Evolutionary conservation across 352 stramenopile genomes (phyloP), one percentile per base, ranked within the genome.

Genomic region (Globisporangium acanthophoron): DNA sequence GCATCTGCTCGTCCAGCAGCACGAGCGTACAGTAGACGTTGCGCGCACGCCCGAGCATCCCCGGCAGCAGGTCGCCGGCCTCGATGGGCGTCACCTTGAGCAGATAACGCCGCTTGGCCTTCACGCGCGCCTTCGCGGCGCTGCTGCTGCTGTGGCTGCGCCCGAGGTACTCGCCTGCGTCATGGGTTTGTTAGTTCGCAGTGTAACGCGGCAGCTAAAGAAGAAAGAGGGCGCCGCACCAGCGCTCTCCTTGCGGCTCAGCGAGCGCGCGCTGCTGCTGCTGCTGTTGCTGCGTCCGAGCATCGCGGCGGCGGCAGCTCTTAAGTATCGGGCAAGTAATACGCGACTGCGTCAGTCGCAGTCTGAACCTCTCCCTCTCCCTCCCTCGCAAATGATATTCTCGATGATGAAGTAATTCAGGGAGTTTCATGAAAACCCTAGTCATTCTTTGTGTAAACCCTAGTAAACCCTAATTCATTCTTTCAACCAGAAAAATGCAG

Each of bases 31-130:
- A 94, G 71, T 85, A 94, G 8, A 85, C 69, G 45, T 94, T 92
- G 39, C 82, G 83, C 7, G 62, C 60, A 40, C 83, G 68, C 29
- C 73, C 73, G 18, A 74, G 75, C 58, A 88, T 80, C 24, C 66
- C 63, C 1, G 83, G 83, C 31, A 92, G 63, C 58, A 94, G 58
- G 40, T 92, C 82, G 48, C 71, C 76, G 0, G 73, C 85, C 53
- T 94, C 85, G 54, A 94, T 94, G 12, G 85, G 85, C 59, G 85
- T 94, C 52, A 94, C 77, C 55, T 94, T 94, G 49, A 94, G 78
- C 45, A 94, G 61, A 45, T 73, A 93, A 29, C 85, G 80, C 35
- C 85, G 85, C 65, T 87, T 88, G 31, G 76, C 74, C 65, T 85
- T 86, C 60, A 91, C 64, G 45, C 66, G 74, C 58, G 67, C 74